Base-by-base conservation (phyloP, 192 early-diverging fungal genomes). In the Rhizophagus sp. region DNA sequence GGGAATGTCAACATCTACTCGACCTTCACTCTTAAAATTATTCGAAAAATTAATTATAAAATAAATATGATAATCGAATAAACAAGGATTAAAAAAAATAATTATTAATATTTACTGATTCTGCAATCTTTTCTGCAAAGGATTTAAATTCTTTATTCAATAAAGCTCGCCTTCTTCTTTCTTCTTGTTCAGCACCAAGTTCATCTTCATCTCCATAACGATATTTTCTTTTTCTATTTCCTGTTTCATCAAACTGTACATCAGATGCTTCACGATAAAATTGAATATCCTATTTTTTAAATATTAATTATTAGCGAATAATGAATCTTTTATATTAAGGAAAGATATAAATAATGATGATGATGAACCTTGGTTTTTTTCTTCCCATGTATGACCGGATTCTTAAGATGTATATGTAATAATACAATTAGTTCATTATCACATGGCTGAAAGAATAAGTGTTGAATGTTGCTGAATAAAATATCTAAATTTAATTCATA, bases 141-240 rank as follows among this genome's bases (percentile, higher is more conserved):
- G 85, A 82, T 82, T 96, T 93, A 76, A 99, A 99, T 83, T 98
- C 97, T 80, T 92, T 91, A 89, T 99, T 98, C 57, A 99, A 86
- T 64, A 88, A 85, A 47, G 88, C 88, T 62, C 97, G 91, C 50
- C 95, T 92, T 57, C 92, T 88, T 66, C 96, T 89, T 82, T 98
- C 97, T 83, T 98, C 97, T 81, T 97, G 93, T 86, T 99, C 98
- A 33, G 94, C 92, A 30, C 95, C 94, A 79, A 98, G 87, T 85
- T 99, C 98, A 87, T 99, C 98, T 83, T 99, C 98, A 83, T 99
- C 98, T 75, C 97, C 97, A 81, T 98, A 97, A 72, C 93, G 93
- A 80, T 91, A 88, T 81, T 89, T 89, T 64, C 95, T 92, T 76
- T 93, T 84, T 39, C 93, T 89, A 82, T 97, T 98, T 75, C 97